Evolutionary conservation across 1,284 basidiomycete genomes (phyloP).

Genomic region (Sanguinoderma infundibulare): DNA sequence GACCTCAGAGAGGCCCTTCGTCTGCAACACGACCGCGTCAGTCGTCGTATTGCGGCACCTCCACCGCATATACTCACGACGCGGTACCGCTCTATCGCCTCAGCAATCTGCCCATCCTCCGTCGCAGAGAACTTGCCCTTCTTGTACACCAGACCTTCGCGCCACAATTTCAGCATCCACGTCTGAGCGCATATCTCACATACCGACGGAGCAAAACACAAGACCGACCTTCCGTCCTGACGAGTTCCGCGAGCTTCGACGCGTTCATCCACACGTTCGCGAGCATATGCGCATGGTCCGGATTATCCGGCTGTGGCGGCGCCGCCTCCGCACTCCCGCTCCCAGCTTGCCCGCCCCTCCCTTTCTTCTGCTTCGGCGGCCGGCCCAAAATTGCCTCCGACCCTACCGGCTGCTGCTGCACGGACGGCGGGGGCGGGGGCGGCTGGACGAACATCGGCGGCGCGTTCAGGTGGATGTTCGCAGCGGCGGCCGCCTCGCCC

Average conservation of each 20-base stretch:
- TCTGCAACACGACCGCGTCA: slow-evolving; percentile 35
- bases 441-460: slow-evolving; percentile 37
- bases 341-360: slow-evolving; percentile 15
- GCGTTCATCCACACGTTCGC: slow-evolving; percentile 79
- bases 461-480: slow-evolving; percentile 42
- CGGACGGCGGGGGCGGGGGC: slow-evolving; percentile 29
- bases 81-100: slow-evolving; percentile 68
- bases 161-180: slow-evolving; percentile 13
- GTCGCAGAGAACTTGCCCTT: slow-evolving; percentile 83
- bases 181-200: slow-evolving; percentile 2
- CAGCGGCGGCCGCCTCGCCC: slow-evolving; percentile 56
- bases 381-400: slow-evolving; percentile 42
- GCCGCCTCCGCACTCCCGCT: slow-evolving; percentile 29
- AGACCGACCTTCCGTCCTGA: slow-evolving; percentile 61
- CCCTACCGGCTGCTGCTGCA: slow-evolving; percentile 48
- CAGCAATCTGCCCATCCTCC: slow-evolving; percentile 68
- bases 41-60: background rate
- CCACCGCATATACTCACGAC: slow-evolving; percentile 45
- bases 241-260: slow-evolving; percentile 67
- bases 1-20: slow-evolving; percentile 50
- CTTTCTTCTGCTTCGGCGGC: slow-evolving; percentile 41
- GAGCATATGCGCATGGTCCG: slow-evolving; percentile 53
- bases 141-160: slow-evolving; percentile 76
- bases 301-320: slow-evolving; percentile 34
- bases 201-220: background rate